Base-by-base conservation (phyloP, 148 eudicot species). In the Chenopodium album region DNA sequence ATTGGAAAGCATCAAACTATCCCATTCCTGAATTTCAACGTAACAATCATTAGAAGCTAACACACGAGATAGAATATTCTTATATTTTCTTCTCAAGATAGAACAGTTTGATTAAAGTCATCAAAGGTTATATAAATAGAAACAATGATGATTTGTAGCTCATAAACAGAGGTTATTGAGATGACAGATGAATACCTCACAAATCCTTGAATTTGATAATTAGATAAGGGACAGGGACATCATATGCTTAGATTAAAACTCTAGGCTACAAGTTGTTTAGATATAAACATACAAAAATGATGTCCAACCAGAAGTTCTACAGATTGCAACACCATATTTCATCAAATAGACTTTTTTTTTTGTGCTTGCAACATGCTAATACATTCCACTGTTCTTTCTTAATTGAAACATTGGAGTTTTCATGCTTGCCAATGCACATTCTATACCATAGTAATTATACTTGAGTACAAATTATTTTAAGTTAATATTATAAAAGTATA, bases 1-100 rank as follows among this genome's bases (percentile, higher is more conserved):
- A 88, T 92, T 92, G 71, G 98, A 94, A 22, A 94, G 89, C 99
- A 97, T 94, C 85, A 97, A 78, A 69, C 90, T 89, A 92, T 97
- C 99, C 97, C 99, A 97, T 87, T 94, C 98, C 99, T 97, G 83
- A 81, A 75, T 60, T 54, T 68, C 62, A 65, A 52, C 48, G 63
- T 22, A 71, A n/a, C 31, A 75, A 48, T 16, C 59, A 37, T 75
- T 31, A 82, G 73, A 78, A 73, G 84, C 78, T 37, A 56, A 75
- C 29, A 78, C 76, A n/a, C 17, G 5, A 68, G 8, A 8, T 0
- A 47, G 23, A 70, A 8, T 69, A 62, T 20, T 22, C 0, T 7
- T 22, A 5, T 16, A 14, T 56, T 4, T 56, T 4, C 62, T 56
- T 56, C 62, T 4, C 22, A 56, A 56, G 17, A 56, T 16, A 56